Evolutionary conservation across 2,329 filamentous ascomycete genomes (phyloP).

Genomic region (Rosellinia necatrix): DNA sequence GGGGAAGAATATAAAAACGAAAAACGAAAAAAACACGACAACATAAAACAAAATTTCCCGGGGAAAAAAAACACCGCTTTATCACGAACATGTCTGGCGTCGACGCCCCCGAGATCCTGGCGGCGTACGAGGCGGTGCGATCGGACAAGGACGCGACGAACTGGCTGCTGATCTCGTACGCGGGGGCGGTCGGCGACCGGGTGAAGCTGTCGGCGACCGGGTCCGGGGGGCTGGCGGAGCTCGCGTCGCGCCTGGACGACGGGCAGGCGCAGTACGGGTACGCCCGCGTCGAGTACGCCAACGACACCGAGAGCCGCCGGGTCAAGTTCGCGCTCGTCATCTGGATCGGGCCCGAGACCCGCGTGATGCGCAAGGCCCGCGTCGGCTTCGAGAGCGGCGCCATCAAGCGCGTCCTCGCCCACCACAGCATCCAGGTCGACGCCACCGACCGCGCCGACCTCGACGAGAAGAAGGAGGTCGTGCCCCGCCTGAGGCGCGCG

Average conservation of each 20-base stretch:
- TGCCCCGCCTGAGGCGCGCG: constrained; percentile 64
- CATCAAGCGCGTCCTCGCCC: constrained; percentile 66
- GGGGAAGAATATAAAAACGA: not conserved
- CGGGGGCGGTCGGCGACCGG: constrained; percentile 58
- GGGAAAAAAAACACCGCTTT: not conserved
- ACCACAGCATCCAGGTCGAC: constrained; percentile 69
- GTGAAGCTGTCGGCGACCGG: constrained; percentile 62
- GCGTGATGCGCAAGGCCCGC: constrained; percentile 72
- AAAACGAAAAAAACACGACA: not conserved
- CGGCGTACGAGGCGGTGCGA: constrained; percentile 70
- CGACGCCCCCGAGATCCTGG: constrained; percentile 62
- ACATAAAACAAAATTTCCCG: not conserved
- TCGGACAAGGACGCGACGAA: constrained; percentile 68
- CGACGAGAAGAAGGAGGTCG: constrained; percentile 63
- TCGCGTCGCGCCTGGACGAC: constrained; percentile 61
- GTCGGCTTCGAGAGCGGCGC: constrained; percentile 69
- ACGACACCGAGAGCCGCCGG: constrained; percentile 70
- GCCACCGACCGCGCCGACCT: constrained; percentile 64
- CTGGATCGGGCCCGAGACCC: constrained; percentile 72
- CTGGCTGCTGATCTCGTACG: constrained; percentile 70
- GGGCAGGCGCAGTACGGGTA: constrained; percentile 69
- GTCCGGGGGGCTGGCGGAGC: constrained; percentile 62
- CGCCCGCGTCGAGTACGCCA: constrained; percentile 69
- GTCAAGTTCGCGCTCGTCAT: constrained; percentile 71
- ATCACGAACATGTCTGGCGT: constrained; percentile 56